phyloP scores from a whole-genome alignment of 176 grass and related monocot genomes.

The maize (Zea mays) region DNA sequence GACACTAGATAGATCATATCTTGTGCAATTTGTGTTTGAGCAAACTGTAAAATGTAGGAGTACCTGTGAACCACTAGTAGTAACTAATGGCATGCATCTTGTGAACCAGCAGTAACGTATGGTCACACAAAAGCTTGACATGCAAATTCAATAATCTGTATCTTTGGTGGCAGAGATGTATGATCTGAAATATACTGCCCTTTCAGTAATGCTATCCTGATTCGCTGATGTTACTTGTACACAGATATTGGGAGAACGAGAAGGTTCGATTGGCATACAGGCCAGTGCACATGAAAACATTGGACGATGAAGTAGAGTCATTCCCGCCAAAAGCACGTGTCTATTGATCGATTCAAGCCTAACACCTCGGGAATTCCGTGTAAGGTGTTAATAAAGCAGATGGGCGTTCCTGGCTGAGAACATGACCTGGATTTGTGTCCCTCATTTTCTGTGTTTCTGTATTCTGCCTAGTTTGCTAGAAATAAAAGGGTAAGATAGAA shows the following conservation, averaged over 20 bases:
- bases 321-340: conserved; percentile 88
- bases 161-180: neutral
- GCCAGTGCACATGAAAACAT: conserved; percentile 85
- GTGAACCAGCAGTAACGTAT: neutral
- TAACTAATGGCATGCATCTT: neutral
- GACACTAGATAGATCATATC: neutral
- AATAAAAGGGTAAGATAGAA: conserved; percentile 27
- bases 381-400: conserved; percentile 43
- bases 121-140: neutral
- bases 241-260: conserved; percentile 82
- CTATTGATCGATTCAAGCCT: conserved; percentile 49
- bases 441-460: neutral
- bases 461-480: conserved; percentile 26
- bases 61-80: neutral
- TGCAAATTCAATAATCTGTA: neutral
- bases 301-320: conserved; percentile 72
- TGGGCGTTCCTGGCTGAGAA: conserved; percentile 38
- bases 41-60: neutral
- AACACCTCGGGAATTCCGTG: conserved; percentile 16
- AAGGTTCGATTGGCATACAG: conserved; percentile 77
- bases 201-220: conserved; percentile 5
- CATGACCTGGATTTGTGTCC: neutral
- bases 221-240: conserved; percentile 4
- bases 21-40: neutral
- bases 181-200: neutral